Evolutionary conservation across 169 alveolate genomes (phyloP).

Genomic region (Cryptosporidium xiaoi): DNA sequence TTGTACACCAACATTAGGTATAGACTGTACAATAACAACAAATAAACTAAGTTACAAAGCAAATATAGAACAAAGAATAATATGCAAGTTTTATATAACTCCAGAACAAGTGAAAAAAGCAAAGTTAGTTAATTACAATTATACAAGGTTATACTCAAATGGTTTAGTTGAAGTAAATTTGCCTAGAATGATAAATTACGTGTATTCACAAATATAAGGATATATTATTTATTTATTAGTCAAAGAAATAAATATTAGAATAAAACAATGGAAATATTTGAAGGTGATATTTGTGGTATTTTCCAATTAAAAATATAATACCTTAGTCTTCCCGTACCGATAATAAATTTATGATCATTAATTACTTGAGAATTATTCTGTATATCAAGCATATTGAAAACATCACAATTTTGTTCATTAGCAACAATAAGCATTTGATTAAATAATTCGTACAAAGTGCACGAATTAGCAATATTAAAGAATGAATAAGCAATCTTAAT

Average conservation of each 20-base stretch:
- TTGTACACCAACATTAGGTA: conserved; percentile 37
- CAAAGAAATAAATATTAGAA: background rate
- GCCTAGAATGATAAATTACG: conserved; percentile 24
- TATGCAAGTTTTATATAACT: conserved; percentile 59
- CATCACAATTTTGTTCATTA: conserved; percentile 92
- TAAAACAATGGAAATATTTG: conserved; percentile 11
- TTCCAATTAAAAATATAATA: conserved; percentile 97
- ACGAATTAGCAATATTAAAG: conserved; percentile 88
- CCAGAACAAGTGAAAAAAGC: conserved; percentile 44
- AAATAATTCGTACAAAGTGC: conserved; percentile 60
- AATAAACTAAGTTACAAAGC: background rate
- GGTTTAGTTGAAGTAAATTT: conserved; percentile 45
- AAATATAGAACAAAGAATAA: conserved; percentile 17
- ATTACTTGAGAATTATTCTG: conserved; percentile 92
- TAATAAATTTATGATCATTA: conserved; percentile 91
- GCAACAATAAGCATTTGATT: conserved; percentile 93
- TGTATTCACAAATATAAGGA: conserved; percentile 21
- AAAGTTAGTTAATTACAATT: conserved; percentile 11
- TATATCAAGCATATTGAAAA: conserved; percentile 95
- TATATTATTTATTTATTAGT: background rate
- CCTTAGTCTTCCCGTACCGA: conserved; percentile 96
- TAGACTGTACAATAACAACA: conserved; percentile 41
- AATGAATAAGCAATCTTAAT: conserved; percentile 91
- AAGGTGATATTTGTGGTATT: conserved; percentile 77
- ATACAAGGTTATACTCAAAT: conserved; percentile 43